These are phyloP conservation scores for Trichosporon ovoides DNA, from an alignment of 1,284 basidiomycete genomes.

Conservation along the genomic window DNA sequence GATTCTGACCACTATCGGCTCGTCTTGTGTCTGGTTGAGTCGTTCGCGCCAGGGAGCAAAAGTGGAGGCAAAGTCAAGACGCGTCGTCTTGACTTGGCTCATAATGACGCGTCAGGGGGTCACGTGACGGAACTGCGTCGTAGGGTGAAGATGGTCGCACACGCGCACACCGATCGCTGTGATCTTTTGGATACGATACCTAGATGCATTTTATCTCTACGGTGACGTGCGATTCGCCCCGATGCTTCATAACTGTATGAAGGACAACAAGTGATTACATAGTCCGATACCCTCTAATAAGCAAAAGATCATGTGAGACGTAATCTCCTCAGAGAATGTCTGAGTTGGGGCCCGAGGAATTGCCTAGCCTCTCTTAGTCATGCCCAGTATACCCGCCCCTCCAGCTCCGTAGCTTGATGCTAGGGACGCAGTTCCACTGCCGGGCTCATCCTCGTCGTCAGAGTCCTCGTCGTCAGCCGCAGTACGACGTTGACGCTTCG, in stretches of 20 bases:
- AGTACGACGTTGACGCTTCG: slow-evolving; percentile 21
- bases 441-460: neutral
- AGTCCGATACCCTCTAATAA: slow-evolving; percentile 3
- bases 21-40: too few relatives aligned
- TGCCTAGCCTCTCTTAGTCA: neutral
- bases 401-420: neutral
- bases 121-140: neutral
- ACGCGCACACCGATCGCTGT: too few relatives aligned
- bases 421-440: neutral
- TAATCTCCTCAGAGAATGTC: neutral
- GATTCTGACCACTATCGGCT: too few relatives aligned
- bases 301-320: neutral
- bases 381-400: neutral
- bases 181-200: too few relatives aligned
- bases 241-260: neutral
- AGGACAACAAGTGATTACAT: slow-evolving; percentile 3
- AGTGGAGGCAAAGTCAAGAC: slow-evolving; percentile 5
- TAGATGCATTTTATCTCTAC: too few relatives aligned
- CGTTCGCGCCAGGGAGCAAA: neutral
- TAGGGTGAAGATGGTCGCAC: too few relatives aligned
- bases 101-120: slow-evolving; percentile 1
- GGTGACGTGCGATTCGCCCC: too few relatives aligned
- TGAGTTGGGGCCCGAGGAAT: neutral
- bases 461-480: neutral
- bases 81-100: neutral